Percentiles rank a stretch among this genome's conserved stretches.
phyloP scores from a whole-genome alignment of 2,329 filamentous ascomycete species.

The Didymella lethalis region DNA sequence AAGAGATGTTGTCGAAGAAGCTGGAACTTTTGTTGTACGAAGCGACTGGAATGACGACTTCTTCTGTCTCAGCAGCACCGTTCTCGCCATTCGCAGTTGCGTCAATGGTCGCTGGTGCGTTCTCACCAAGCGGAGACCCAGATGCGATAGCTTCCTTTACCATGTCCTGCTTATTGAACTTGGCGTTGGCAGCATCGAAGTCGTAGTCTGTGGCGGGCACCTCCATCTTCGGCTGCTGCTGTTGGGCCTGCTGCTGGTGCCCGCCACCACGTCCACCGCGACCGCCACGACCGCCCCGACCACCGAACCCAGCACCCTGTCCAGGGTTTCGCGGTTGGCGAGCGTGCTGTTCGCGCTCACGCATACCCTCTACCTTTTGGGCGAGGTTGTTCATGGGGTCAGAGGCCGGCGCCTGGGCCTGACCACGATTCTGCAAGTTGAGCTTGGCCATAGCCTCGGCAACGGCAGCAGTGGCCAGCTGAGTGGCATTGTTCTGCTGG shows the following conservation, averaged over 20 bases:
- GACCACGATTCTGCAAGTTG: slow-evolving; percentile 44
- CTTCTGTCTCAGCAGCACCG: slow-evolving; percentile 51
- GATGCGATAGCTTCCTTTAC: slow-evolving; percentile 87
- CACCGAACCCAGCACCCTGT: slow-evolving; percentile 49
- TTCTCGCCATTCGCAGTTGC: slow-evolving; percentile 50
- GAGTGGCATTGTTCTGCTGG: slow-evolving; percentile 69
- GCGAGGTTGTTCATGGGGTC: slow-evolving; percentile 73
- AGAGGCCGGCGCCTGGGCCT: slow-evolving; percentile 37
- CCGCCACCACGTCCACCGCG: slow-evolving; percentile 57
- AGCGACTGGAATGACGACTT: slow-evolving; percentile 56
- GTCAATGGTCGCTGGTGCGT: slow-evolving; percentile 39
- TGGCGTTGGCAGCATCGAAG: slow-evolving; percentile 84
- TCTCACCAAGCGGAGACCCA: slow-evolving; percentile 71
- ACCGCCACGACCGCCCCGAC: slow-evolving; percentile 56
- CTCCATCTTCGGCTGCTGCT: slow-evolving; percentile 72
- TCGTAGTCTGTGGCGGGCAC: slow-evolving; percentile 93
- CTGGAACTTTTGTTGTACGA: slow-evolving; percentile 88
- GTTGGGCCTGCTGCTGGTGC: slow-evolving; percentile 44
- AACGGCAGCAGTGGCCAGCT: slow-evolving; percentile 78
- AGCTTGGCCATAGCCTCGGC: slow-evolving; percentile 81
- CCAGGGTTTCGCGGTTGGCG: slow-evolving; percentile 59
- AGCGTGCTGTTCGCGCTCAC: slow-evolving; percentile 67
- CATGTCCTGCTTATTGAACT: slow-evolving; percentile 87
- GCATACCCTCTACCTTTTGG: slow-evolving; percentile 78
- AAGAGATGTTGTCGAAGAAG: slow-evolving; percentile 99